These are phyloP conservation scores for Fusarium sp. DNA, from an alignment of 2,329 filamentous ascomycete genomes.

Conservation along the genomic window DNA sequence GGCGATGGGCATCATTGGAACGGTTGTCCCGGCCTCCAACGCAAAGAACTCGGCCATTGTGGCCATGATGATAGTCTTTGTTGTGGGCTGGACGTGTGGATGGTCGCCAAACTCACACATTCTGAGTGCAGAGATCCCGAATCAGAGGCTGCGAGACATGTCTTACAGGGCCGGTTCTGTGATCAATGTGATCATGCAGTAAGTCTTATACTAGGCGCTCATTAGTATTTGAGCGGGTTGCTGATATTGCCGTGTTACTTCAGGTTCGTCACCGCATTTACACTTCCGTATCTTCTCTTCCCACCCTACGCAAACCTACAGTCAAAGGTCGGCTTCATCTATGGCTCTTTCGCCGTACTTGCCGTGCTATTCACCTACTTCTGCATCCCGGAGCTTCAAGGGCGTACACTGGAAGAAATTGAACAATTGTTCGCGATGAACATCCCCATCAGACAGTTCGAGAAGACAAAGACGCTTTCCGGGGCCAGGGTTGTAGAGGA, in stretches of 20 bases:
- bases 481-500: neutral
- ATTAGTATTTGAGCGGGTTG: too few species aligned
- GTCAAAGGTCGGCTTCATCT: slow-evolving; percentile 52
- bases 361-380: slow-evolving; percentile 16
- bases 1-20: neutral
- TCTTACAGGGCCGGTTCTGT: slow-evolving; percentile 42
- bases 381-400: slow-evolving; percentile 19
- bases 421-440: slow-evolving; percentile 5
- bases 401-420: slow-evolving; percentile 12
- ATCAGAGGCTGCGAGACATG: slow-evolving; percentile 46
- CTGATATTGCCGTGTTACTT: slow-evolving; percentile 22
- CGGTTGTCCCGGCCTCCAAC: neutral
- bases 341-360: slow-evolving; percentile 18
- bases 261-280: slow-evolving; percentile 49
- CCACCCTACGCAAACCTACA: slow-evolving; percentile 48
- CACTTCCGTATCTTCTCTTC: slow-evolving; percentile 52
- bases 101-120: slow-evolving; percentile 50
- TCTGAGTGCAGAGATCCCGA: slow-evolving; percentile 48
- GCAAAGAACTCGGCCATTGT: slow-evolving; percentile 27
- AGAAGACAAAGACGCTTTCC: neutral
- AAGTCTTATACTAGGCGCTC: too few species aligned
- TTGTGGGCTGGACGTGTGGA: slow-evolving; percentile 44
- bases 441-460: neutral
- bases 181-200: slow-evolving; percentile 34
- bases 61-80: slow-evolving; percentile 44